Evolutionary conservation across 306 rosid genomes (phyloP).

Genomic region (Acacia melanoxylon): DNA sequence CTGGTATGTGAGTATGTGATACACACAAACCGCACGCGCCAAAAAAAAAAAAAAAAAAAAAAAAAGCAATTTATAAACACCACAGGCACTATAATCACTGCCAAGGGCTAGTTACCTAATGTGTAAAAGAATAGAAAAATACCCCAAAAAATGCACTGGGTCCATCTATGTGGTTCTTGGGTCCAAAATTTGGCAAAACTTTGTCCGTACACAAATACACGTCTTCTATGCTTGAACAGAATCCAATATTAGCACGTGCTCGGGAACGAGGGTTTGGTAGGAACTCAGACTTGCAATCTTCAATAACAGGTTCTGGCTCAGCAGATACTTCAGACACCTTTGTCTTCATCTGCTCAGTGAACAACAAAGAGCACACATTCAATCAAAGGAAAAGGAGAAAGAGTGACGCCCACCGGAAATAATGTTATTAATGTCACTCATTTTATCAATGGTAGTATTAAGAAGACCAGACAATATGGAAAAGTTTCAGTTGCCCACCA

Average conservation of each 20-base stretch:
- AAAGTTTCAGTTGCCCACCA: not conserved
- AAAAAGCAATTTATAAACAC: not conserved
- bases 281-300: slow-evolving; percentile 53
- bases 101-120: slow-evolving; percentile 18
- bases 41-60: not conserved
- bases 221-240: slow-evolving; percentile 76
- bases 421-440: not conserved
- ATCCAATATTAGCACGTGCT: slow-evolving; percentile 63
- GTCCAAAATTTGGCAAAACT: slow-evolving; percentile 44
- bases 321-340: slow-evolving; percentile 46
- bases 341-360: slow-evolving; percentile 46
- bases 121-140: slow-evolving; percentile 30
- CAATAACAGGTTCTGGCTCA: slow-evolving; percentile 42
- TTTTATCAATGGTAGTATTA: not conserved
- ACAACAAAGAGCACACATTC: not conserved
- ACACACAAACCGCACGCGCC: not conserved
- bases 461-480: not conserved
- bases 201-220: slow-evolving; percentile 70
- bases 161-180: slow-evolving; percentile 42
- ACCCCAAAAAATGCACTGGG: slow-evolving; percentile 89
- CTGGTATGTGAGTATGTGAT: not conserved
- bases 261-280: slow-evolving; percentile 70
- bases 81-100: slow-evolving; percentile 7
- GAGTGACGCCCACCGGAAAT: not conserved
- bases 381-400: not conserved